These are phyloP conservation scores for Cyclaneusma minus DNA, from an alignment of 2,329 filamentous ascomycete genomes.

Conservation along the genomic window DNA sequence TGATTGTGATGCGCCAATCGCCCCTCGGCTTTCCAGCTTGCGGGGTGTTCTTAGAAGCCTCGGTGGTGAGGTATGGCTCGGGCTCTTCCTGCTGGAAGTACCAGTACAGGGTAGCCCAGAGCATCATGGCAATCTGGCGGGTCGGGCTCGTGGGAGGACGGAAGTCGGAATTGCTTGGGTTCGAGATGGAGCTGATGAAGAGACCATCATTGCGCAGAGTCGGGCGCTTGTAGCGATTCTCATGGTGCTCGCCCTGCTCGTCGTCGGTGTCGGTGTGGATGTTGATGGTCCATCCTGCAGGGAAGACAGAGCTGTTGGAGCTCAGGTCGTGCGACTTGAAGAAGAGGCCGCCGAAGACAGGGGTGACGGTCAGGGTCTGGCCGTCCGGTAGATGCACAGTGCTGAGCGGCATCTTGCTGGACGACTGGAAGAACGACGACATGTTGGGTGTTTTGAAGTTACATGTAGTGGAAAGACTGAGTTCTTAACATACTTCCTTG, in stretches of 20 bases:
- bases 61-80: conserved; percentile 42
- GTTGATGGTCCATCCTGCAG: conserved; percentile 80
- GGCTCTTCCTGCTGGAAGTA: conserved; percentile 87
- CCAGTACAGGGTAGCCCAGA: conserved; percentile 91
- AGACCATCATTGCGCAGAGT: conserved; percentile 67
- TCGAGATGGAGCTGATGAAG: conserved; percentile 85
- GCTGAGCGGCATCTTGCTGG: conserved; percentile 7
- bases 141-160: conserved; percentile 68
- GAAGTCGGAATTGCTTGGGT: conserved; percentile 65
- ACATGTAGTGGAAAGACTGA: too few relatives aligned
- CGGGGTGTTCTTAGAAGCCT: conserved; percentile 49
- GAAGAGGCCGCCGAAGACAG: conserved; percentile 80
- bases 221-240: conserved; percentile 56
- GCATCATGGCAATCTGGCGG: conserved; percentile 87
- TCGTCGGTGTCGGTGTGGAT: conserved; percentile 48
- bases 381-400: conserved; percentile 71
- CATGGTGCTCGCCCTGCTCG: conserved; percentile 22
- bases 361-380: conserved; percentile 63
- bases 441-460: too few relatives aligned
- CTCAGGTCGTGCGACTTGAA: conserved; percentile 74
- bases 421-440: not conserved
- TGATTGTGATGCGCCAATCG: conserved; percentile 77
- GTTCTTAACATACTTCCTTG: too few relatives aligned
- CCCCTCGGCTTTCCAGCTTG: conserved; percentile 58
- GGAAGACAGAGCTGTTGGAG: conserved; percentile 54